Percentiles rank a stretch among this genome's conserved stretches.
Conservation (phyloP, 192 early-diverging fungal species). For the Podila minutissima region DNA sequence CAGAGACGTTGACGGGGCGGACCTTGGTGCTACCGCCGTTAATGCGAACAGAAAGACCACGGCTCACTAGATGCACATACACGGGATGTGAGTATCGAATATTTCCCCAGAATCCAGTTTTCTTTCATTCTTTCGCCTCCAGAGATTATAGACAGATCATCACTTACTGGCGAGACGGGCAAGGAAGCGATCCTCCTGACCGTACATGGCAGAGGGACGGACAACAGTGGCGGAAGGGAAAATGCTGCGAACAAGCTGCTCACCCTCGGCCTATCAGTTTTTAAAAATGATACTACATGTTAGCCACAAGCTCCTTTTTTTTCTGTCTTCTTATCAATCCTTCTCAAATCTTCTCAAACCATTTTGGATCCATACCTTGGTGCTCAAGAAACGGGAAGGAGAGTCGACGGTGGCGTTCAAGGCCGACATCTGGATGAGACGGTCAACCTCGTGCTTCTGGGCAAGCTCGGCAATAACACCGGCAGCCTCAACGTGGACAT, state of each 20-base stretch:
- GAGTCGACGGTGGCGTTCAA: constrained; percentile 84
- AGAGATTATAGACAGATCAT: neutral
- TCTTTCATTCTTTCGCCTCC: no score
- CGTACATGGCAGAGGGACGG: constrained; percentile 88
- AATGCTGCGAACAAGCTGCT: constrained; percentile 86
- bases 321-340: no score
- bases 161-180: constrained; percentile 81
- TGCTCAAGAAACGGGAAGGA: constrained; percentile 77
- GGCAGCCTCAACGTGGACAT: constrained; percentile 88
- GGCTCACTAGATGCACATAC: constrained; percentile 35
- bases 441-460: constrained; percentile 82
- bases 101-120: constrained; percentile 48
- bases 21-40: constrained; percentile 75
- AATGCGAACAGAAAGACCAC: constrained; percentile 66
- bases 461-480: constrained; percentile 82
- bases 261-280: constrained; percentile 79
- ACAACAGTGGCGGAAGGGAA: constrained; percentile 96
- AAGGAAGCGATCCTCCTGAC: constrained; percentile 93
- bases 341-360: neutral
- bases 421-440: constrained; percentile 90
- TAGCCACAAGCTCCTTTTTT: neutral
- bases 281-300: neutral
- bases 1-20: constrained; percentile 78
- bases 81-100: constrained; percentile 6
- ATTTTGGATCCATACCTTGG: constrained; percentile 72